Conservation (phyloP, 2,329 filamentous ascomycete species). For the Corniculantispora saksenae region DNA sequence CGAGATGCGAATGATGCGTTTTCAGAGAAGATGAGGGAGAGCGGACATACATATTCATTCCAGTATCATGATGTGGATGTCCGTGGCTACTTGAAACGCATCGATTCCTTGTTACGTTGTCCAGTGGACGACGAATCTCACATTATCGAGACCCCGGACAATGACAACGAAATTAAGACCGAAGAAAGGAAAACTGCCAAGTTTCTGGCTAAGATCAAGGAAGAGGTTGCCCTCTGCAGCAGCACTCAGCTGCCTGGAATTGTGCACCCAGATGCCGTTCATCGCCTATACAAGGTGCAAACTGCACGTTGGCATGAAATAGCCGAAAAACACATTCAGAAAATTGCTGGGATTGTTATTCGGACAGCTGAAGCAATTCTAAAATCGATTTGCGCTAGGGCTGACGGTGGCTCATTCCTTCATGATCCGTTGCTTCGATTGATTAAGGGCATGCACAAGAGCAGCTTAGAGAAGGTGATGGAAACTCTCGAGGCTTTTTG, state of each 20-base stretch:
- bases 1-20: constrained; percentile 27
- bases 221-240: constrained; percentile 30
- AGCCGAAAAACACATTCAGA: constrained; percentile 27
- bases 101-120: neutral
- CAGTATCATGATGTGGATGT: constrained; percentile 1
- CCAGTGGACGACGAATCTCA: too few relatives aligned
- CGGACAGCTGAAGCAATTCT: constrained; percentile 25
- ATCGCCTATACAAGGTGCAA: constrained; percentile 33
- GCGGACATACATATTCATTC: constrained; percentile 25
- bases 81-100: neutral
- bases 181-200: neutral
- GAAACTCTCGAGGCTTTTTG: constrained; percentile 15
- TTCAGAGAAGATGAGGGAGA: constrained; percentile 27
- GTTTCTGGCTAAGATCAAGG: neutral
- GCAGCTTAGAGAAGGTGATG: constrained; percentile 18
- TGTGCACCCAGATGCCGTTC: constrained; percentile 34
- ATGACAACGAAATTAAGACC: neutral
- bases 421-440: constrained; percentile 20
- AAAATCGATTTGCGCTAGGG: constrained; percentile 20
- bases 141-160: too few relatives aligned
- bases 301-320: constrained; percentile 34
- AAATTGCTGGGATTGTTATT: constrained; percentile 23
- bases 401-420: constrained; percentile 21
- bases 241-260: constrained; percentile 35
- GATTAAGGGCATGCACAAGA: neutral